These are phyloP conservation scores for Talaromyces sp. DNA, from an alignment of 2,329 filamentous ascomycete species.

Conservation along the genomic window DNA sequence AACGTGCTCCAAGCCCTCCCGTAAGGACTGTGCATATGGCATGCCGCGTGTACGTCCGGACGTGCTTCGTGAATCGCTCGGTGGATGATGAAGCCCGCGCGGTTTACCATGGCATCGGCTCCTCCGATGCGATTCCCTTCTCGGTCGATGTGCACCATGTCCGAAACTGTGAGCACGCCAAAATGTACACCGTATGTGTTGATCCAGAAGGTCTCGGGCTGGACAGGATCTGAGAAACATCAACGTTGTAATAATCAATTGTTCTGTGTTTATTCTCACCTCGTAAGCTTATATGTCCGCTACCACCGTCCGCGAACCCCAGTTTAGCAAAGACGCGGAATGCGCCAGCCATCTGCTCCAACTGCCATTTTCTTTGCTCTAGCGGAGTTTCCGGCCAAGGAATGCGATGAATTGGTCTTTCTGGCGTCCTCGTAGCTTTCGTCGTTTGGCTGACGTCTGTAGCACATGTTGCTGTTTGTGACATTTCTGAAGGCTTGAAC, in stretches of 20 bases:
- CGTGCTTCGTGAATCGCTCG: conserved; percentile 40
- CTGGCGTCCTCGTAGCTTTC: not conserved
- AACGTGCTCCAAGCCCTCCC: conserved; percentile 40
- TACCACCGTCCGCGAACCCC: conserved; percentile 15
- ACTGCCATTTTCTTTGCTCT: conserved; percentile 9
- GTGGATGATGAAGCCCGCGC: conserved; percentile 44
- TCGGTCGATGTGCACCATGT: conserved; percentile 42
- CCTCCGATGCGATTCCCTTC: conserved; percentile 38
- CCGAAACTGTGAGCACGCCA: conserved; percentile 37
- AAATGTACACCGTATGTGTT: conserved; percentile 41
- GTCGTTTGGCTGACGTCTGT: not conserved
- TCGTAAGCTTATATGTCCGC: conserved; percentile 15
- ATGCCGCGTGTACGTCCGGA: conserved; percentile 41
- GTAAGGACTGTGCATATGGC: conserved; percentile 41
- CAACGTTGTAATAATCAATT: not conserved
- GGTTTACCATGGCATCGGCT: conserved; percentile 35
- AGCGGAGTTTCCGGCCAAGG: conserved; percentile 4
- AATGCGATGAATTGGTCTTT: conserved; percentile 6
- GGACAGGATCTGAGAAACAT: conserved; percentile 15
- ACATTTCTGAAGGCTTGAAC: not conserved
- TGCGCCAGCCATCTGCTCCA: conserved; percentile 16
- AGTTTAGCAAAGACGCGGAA: conserved; percentile 18
- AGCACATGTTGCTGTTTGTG: conserved; percentile 1
- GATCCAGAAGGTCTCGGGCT: conserved; percentile 27
- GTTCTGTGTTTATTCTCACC: conserved; percentile 2